Base-by-base conservation (phyloP, 768 basidiomycete species). In the Lactarius vividus region DNA sequence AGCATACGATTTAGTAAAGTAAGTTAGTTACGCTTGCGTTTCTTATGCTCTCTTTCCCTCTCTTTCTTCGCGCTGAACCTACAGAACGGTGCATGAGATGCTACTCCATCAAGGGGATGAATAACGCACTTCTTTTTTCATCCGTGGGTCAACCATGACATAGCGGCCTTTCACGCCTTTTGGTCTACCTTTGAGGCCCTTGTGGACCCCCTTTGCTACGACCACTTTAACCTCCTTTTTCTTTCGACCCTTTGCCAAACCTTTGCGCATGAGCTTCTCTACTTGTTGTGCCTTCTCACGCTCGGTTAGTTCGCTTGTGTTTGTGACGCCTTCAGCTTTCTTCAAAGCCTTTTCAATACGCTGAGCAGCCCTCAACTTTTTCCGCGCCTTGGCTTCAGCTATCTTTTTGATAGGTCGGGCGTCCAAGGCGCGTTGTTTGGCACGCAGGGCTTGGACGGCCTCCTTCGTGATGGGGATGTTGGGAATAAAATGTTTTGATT, bases 391-490 rank as follows among this genome's bases (percentile, higher is more conserved):
- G 16, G 97, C 97, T 78, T 98, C 97, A 10, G 96, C 97, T 8
- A 98, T 85, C 81, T 99, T 99, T 80, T 97, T 98, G 79, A 99
- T 98, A 20, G 97, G 97, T 29, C 97, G 87, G 1, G 96, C 94
- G 74, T 99, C 95, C 57, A 99, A 81, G 16, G 94, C 92, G 15
- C 96, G 89, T 77, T 96, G 92, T 76, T 92, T 94, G 26, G 91
- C 92, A 35, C 91, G 87, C 35, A 99, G 81, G 11, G 86, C 88
- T 57, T 83, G 83, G 63, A 98, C 81, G 11, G 97, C 97, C 75
- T 98, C 97, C 76, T 96, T 98, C 0, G 96, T 98, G 62, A 98
- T 83, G n/a, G 97, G 97, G 55, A 98, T 81, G 75, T 98, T 98
- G 59, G 92, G 78, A 75, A 94, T 96, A 83, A 96, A 97, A 74